Base-by-base conservation (phyloP, 345 rosid species). In the Anacardium occidentale region DNA sequence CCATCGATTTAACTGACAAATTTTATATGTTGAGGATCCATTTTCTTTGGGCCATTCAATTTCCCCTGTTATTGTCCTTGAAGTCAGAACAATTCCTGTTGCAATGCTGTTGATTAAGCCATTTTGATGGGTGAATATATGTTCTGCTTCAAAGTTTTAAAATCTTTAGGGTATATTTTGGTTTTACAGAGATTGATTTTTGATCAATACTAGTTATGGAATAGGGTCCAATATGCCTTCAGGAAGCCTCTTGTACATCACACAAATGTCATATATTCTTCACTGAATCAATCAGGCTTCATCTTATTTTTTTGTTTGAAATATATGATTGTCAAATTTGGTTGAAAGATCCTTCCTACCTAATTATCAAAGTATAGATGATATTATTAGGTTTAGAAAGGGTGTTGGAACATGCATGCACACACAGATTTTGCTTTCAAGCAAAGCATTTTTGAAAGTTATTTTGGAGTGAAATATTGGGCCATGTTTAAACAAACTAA, bases 191-290 rank as follows among this genome's bases (percentile, higher is more conserved):
- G 60, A 53, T 37, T 67, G 61, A 54, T 67, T 64, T 21, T n/a
- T n/a, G 50, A 52, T 20, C 15, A 13, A 10, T 48, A 26, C 18
- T 66, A 52, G 5, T 32, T 18, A 34, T 10, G 12, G 70, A 3
- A 29, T 42, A n/a, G 59, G 47, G 21, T 51, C 32, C 22, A 32
- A 10, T 51, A 63, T 63, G 50, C 13, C 47, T 32, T 34, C 17
- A 18, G 71, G 48, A 17, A 20, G 48, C 71, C 71, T 68, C 26
- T 67, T 34, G 18, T 52, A 68, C 50, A 53, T 21, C 20, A 20
- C 13, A 34, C 53, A 24, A 22, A 24, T 25, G 37, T 22, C 47
- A 29, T 66, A 55, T 32, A 14, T 20, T 53, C 44, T 32, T 68
- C 62, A 34, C 17, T 42, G 25, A 64, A 47, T 64, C 68, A 64